phyloP scores from a whole-genome alignment of 1,284 basidiomycete species.

The Trametes versicolor region DNA sequence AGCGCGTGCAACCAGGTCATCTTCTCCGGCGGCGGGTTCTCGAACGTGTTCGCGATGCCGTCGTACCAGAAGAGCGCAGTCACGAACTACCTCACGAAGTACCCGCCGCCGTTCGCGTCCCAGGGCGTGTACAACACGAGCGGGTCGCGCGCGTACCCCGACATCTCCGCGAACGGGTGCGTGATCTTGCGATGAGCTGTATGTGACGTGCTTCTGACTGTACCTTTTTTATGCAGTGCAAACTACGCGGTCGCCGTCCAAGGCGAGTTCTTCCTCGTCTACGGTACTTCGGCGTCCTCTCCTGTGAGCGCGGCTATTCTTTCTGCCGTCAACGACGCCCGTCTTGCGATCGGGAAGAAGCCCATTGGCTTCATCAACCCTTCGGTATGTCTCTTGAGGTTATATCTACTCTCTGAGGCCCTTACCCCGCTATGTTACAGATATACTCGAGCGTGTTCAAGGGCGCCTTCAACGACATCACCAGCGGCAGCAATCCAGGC shows the following conservation, averaged over 20 bases:
- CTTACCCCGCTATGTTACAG: constrained; percentile 31
- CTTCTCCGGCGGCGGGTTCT: constrained; percentile 59
- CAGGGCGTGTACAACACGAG: constrained; percentile 38
- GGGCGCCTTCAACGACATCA: constrained; percentile 58
- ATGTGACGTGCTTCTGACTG: neutral
- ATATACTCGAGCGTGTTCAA: constrained; percentile 51
- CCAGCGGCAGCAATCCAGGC: constrained; percentile 53
- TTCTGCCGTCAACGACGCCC: constrained; percentile 65
- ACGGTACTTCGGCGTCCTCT: constrained; percentile 42
- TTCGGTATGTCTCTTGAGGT: constrained; percentile 49
- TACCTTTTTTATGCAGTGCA: constrained; percentile 19
- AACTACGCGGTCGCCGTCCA: constrained; percentile 40
- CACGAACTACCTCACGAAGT: constrained; percentile 42
- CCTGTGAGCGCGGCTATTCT: constrained; percentile 55
- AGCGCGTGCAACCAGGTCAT: constrained; percentile 49
- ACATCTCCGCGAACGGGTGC: constrained; percentile 55
- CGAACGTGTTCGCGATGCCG: constrained; percentile 53
- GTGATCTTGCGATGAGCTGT: constrained; percentile 4
- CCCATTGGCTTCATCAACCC: constrained; percentile 69
- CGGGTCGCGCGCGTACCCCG: constrained; percentile 55
- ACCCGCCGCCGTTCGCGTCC: constrained; percentile 50
- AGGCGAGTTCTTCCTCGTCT: constrained; percentile 40
- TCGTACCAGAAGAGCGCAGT: constrained; percentile 51
- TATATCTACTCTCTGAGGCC: neutral
- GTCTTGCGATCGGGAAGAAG: constrained; percentile 54